Conservation (phyloP, 164 flowering plant species). For the Stephania japonica region DNA sequence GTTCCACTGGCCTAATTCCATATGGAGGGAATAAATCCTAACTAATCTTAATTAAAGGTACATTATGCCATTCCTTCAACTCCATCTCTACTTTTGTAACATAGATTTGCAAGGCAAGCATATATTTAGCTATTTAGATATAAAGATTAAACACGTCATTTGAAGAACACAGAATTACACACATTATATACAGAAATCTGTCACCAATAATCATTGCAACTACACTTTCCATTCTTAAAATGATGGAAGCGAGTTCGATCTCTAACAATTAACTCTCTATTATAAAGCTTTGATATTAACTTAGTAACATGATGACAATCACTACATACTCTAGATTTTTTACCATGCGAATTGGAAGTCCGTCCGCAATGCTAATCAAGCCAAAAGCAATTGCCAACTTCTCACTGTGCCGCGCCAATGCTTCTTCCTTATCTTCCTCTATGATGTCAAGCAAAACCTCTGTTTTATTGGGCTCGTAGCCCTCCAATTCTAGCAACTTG, state of each 20-base stretch:
- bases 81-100: neutral
- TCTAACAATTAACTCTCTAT: conserved; percentile 22
- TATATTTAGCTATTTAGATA: neutral
- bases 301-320: conserved; percentile 23
- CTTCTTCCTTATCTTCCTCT: conserved; percentile 21
- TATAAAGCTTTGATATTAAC: conserved; percentile 19
- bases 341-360: conserved; percentile 17
- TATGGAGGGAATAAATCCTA: neutral
- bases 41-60: neutral
- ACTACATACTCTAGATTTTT: conserved; percentile 21
- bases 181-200: neutral
- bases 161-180: neutral
- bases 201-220: conserved; percentile 24
- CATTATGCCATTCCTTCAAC: neutral
- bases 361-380: conserved; percentile 15
- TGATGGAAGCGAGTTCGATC: conserved; percentile 24
- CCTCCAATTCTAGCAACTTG: conserved; percentile 21
- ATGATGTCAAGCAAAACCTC: conserved; percentile 19
- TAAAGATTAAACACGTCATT: neutral
- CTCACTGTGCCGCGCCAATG: conserved; percentile 21
- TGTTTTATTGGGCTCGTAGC: conserved; percentile 15
- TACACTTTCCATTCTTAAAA: conserved; percentile 19
- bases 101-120: neutral
- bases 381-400: conserved; percentile 22
- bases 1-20: neutral